These are phyloP conservation scores for Hanseniaspora guilliermondii DNA, from an alignment of 805 yeast species.

Conservation along the genomic window DNA sequence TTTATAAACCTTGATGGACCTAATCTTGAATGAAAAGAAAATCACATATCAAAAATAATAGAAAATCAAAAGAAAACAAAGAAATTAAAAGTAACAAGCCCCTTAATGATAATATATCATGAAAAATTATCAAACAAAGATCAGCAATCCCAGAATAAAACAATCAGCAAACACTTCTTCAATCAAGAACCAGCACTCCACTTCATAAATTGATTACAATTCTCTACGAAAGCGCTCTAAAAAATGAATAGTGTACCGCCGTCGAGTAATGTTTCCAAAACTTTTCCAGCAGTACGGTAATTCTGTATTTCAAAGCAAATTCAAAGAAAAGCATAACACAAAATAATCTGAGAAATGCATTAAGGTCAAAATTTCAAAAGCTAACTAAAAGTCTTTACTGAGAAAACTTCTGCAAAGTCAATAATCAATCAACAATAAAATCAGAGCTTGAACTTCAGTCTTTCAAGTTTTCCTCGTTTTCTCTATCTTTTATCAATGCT, in stretches of 20 bases:
- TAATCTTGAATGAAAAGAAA: not conserved
- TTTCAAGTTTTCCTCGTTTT: not conserved
- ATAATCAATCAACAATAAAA: not conserved
- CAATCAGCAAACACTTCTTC: not conserved
- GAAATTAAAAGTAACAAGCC: not conserved
- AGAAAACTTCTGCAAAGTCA: not conserved
- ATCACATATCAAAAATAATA: not conserved
- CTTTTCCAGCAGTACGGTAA: constrained; percentile 10
- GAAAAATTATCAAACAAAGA: not conserved
- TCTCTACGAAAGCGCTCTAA: not conserved
- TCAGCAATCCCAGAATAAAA: not conserved
- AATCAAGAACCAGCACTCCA: not conserved
- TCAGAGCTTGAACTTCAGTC: not conserved
- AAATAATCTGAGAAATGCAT: not conserved
- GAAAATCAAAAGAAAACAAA: not conserved
- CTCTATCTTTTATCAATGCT: not conserved
- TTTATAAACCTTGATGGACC: not conserved
- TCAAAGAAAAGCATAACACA: not conserved
- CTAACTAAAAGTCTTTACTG: not conserved
- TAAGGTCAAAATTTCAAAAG: not conserved
- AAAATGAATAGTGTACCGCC: constrained; percentile 6
- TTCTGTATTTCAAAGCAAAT: not conserved
- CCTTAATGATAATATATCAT: not conserved
- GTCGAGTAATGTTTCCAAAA: constrained; percentile 14
- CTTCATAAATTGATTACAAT: not conserved